Conservation (phyloP, 306 rosid genomes). For the Chamaecrista fasciculata region DNA sequence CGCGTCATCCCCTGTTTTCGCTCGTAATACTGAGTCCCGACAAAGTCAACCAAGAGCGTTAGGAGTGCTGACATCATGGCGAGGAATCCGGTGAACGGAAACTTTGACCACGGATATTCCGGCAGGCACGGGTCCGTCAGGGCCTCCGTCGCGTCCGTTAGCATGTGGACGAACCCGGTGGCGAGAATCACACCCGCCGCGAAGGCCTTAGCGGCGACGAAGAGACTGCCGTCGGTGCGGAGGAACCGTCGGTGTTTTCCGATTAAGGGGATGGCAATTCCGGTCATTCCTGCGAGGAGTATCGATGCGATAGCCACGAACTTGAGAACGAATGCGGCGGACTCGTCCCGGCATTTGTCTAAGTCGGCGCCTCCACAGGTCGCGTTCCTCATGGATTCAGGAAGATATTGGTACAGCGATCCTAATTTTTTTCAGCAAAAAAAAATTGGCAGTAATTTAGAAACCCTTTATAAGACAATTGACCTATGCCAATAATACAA, state of each 20-base stretch:
- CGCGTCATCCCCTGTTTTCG: slow-evolving; percentile 57
- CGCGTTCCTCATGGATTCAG: slow-evolving; percentile 53
- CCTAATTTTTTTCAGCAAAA: slow-evolving; percentile 29
- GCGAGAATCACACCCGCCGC: slow-evolving; percentile 96
- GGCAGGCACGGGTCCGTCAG: slow-evolving; percentile 67
- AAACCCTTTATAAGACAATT: slow-evolving; percentile 17
- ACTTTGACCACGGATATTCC: slow-evolving; percentile 70
- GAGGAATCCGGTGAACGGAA: slow-evolving; percentile 81
- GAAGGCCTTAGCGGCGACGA: slow-evolving; percentile 76
- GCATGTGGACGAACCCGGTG: slow-evolving; percentile 95
- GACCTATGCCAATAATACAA: slow-evolving; percentile 6
- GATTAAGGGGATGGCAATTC: slow-evolving; percentile 68
- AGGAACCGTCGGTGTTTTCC: slow-evolving; percentile 61
- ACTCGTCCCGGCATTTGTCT: slow-evolving; percentile 63
- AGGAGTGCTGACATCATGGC: slow-evolving; percentile 84
- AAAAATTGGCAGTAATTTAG: slow-evolving; percentile 24
- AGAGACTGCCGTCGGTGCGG: slow-evolving; percentile 70
- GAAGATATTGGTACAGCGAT: slow-evolving; percentile 37
- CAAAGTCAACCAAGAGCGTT: slow-evolving; percentile 80
- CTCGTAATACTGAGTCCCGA: slow-evolving; percentile 90
- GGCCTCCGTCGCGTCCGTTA: slow-evolving; percentile 54
- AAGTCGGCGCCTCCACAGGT: slow-evolving; percentile 45
- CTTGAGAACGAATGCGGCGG: slow-evolving; percentile 65
- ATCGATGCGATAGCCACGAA: slow-evolving; percentile 72
- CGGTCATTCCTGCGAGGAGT: slow-evolving; percentile 62